Percentiles rank a stretch among this genome's conserved stretches.
phyloP scores from a whole-genome alignment of 768 basidiomycete genomes.

The Hericium coralloides region DNA sequence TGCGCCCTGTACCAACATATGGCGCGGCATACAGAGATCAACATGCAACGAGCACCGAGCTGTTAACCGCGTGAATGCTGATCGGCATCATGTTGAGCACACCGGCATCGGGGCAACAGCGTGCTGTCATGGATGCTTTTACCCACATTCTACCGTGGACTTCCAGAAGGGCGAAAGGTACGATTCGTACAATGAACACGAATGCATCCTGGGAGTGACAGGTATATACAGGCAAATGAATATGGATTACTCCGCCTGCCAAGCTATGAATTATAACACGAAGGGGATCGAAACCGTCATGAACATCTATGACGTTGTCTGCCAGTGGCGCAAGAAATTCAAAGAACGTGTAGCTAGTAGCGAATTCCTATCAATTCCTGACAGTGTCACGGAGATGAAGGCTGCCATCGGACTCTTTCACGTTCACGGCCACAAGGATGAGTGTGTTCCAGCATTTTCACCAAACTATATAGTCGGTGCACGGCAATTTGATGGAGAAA shows the following conservation, averaged over 20 bases:
- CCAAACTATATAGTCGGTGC: conserved; percentile 21
- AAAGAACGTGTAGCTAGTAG: background rate
- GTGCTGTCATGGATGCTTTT: background rate
- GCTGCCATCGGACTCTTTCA: conserved; percentile 22
- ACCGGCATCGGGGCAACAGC: background rate
- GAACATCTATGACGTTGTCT: conserved; percentile 7
- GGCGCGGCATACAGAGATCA: background rate
- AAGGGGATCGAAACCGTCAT: background rate
- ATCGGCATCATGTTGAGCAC: background rate
- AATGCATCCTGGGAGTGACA: too few relatives aligned
- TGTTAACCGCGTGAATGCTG: background rate
- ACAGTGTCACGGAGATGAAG: background rate
- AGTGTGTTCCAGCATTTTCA: conserved; percentile 19
- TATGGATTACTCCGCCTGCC: conserved; percentile 20
- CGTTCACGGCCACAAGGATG: conserved; percentile 20
- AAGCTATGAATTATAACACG: conserved; percentile 11
- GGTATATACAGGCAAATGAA: conserved; percentile 1
- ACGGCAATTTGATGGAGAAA: conserved; percentile 23
- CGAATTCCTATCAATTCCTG: background rate
- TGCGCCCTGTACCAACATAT: background rate
- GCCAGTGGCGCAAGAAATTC: conserved; percentile 9
- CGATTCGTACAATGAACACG: background rate
- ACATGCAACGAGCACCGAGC: background rate
- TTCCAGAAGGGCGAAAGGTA: background rate
- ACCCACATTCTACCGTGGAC: background rate